Conservation (phyloP, 2,329 filamentous ascomycete genomes). For the Remersonia thermophila region DNA sequence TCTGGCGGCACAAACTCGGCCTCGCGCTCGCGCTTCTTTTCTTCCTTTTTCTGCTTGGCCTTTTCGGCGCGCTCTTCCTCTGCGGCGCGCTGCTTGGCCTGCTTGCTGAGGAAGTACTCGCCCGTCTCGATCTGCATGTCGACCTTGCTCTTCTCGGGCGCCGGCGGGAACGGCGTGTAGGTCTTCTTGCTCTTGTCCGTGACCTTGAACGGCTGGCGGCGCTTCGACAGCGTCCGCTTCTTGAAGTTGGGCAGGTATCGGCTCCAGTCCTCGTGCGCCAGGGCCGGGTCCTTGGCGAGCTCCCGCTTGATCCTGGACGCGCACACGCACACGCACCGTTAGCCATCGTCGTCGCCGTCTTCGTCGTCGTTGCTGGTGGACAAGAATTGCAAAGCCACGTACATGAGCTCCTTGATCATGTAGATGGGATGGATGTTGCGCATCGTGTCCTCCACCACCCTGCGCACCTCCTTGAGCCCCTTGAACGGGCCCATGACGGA, state of each 20-base stretch:
- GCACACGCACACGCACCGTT: no score
- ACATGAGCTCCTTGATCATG: constrained; percentile 25
- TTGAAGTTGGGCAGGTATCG: constrained; percentile 96
- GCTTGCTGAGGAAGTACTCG: constrained; percentile 91
- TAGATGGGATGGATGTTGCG: constrained; percentile 95
- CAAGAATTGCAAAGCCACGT: neutral
- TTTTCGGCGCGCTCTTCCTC: constrained; percentile 72
- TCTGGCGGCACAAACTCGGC: constrained; percentile 79
- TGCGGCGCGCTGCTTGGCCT: constrained; percentile 74
- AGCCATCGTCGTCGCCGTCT: no score
- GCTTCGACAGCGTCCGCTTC: constrained; percentile 77
- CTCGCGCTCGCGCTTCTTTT: constrained; percentile 74
- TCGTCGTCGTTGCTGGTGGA: neutral
- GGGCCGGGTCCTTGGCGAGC: constrained; percentile 30
- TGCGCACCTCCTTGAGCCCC: constrained; percentile 80
- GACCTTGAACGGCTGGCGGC: constrained; percentile 70
- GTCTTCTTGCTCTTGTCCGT: constrained; percentile 87
- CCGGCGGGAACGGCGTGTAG: constrained; percentile 94
- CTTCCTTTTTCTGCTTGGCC: constrained; percentile 76
- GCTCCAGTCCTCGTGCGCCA: constrained; percentile 86
- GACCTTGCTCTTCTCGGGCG: constrained; percentile 97
- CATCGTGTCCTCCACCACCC: constrained; percentile 93
- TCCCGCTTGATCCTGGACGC: constrained; percentile 15
- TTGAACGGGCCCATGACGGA: constrained; percentile 85
- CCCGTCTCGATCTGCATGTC: constrained; percentile 95